Evolutionary conservation across 139 green algal species (phyloP).

Genomic region (Yamagishiella unicocca): DNA sequence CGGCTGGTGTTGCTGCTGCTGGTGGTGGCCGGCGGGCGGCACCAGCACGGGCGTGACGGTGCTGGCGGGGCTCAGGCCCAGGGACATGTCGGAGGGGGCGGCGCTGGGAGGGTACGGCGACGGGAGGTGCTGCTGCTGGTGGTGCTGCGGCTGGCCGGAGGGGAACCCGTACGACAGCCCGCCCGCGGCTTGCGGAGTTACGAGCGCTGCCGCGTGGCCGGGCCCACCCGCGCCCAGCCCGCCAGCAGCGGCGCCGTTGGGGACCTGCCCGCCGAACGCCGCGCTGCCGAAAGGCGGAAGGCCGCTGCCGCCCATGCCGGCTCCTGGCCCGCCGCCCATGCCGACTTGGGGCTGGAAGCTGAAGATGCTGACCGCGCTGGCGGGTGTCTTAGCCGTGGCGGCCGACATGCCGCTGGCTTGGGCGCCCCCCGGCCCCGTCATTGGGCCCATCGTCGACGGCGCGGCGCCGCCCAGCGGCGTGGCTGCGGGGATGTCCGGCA

Average conservation of each 20-base stretch:
- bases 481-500: slow-evolving; percentile 55
- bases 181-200: background rate
- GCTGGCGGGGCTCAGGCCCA: background rate
- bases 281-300: background rate
- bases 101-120: background rate
- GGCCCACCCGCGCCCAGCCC: background rate
- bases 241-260: background rate
- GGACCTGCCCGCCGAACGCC: background rate
- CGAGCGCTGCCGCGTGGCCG: background rate
- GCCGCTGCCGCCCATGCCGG: background rate
- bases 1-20: background rate
- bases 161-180: background rate
- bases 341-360: slow-evolving; percentile 19
- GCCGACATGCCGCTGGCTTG: background rate
- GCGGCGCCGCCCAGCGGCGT: background rate
- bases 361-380: slow-evolving; percentile 36
- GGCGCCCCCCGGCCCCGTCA: background rate
- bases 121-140: background rate
- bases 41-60: background rate
- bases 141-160: background rate
- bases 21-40: background rate
- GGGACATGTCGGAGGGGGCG: slow-evolving; percentile 31
- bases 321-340: background rate
- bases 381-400: background rate
- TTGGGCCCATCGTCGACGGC: background rate